Base-by-base conservation (phyloP, 2,329 filamentous ascomycete species). In the Pseudopithomyces maydicus region DNA sequence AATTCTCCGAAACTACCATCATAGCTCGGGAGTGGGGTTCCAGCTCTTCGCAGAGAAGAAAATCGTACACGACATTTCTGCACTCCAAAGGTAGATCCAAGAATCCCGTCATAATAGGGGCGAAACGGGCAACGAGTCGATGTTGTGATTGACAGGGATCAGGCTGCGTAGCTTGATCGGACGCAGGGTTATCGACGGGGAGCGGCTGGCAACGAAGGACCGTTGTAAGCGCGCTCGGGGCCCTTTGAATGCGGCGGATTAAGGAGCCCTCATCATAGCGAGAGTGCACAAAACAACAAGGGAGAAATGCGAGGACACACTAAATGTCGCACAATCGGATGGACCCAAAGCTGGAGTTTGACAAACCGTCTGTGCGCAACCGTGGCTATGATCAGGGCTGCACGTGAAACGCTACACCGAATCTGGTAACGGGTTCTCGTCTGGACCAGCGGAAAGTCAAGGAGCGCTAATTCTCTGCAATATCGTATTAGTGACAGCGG, bases 31-130 rank as follows among this genome's bases (percentile, higher is more conserved):
- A 64, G 41, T 59, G 62, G 35, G 62, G 65, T 8, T 65, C 53
- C 15, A 71, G 46, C 33, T 60, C 56, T 52, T 71, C 64, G 7
- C 54, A 29, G 8, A 72, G 57, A 2, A 73, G 55, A n/a, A 65
- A 20, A 22, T 71, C 68, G 51, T 72, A 73, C 2, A 73, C 61
- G 58, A 67, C 56, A 29, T 72, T 68, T 26, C 70, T 62, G 7
- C 71, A 53, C 55, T 73, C 70, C 41, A 71, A 43, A 33, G 70
- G 68, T 12, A 73, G 48, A 42, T 70, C 69, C 53, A 73, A 48
- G n/a, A 73, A 68, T 29, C 68, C 62, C n/a, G 65, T 57, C 70
- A 73, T 71, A 35, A 11, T 52, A 32, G 39, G 11, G 22, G 10
- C 35, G 15, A 22, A 59, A 55, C 49, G 54, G 52, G 60, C 60